phyloP scores from a whole-genome alignment of 2,329 filamentous ascomycete species.

The Aureobasidium sp. region DNA sequence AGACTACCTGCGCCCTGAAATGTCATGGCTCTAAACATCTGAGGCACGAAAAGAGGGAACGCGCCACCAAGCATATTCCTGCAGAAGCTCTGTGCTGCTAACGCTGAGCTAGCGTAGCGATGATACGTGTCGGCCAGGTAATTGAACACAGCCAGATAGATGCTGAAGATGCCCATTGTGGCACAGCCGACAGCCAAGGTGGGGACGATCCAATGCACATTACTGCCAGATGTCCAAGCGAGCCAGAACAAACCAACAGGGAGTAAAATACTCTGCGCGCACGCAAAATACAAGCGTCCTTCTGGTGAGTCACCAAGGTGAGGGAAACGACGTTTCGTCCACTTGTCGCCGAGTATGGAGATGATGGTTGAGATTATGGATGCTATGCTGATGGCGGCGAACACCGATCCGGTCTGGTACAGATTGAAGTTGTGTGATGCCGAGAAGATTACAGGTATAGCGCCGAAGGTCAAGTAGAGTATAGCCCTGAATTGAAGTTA shows the following conservation, averaged over 20 bases:
- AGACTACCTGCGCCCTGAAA: conserved; percentile 65
- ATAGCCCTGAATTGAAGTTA: conserved; percentile 48
- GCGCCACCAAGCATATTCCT: conserved; percentile 74
- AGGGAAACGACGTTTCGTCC: conserved; percentile 23
- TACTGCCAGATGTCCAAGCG: conserved; percentile 59
- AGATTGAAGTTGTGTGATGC: conserved; percentile 61
- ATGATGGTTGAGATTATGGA: conserved; percentile 59
- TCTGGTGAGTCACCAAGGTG: conserved; percentile 53
- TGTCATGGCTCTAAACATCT: conserved; percentile 67
- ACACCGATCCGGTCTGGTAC: conserved; percentile 63
- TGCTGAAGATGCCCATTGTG: conserved; percentile 77
- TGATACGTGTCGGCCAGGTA: conserved; percentile 87
- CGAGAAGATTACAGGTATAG: conserved; percentile 70
- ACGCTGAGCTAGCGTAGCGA: conserved; percentile 72
- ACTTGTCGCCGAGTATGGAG: conserved; percentile 44
- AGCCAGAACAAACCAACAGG: conserved; percentile 78
- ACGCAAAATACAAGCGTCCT: conserved; percentile 74
- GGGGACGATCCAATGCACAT: conserved; percentile 65
- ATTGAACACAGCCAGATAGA: conserved; percentile 87
- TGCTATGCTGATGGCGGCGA: conserved; percentile 64
- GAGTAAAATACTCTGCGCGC: conserved; percentile 65
- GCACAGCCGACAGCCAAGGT: conserved; percentile 63
- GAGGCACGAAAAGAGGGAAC: conserved; percentile 69
- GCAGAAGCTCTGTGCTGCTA: conserved; percentile 81
- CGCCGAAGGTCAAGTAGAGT: conserved; percentile 75